A percentile compares a stretch with the other conserved stretches of the same genome.
phyloP scores from a whole-genome alignment of 2,329 filamentous ascomycete genomes.

The Arthrobotrys iridis region DNA sequence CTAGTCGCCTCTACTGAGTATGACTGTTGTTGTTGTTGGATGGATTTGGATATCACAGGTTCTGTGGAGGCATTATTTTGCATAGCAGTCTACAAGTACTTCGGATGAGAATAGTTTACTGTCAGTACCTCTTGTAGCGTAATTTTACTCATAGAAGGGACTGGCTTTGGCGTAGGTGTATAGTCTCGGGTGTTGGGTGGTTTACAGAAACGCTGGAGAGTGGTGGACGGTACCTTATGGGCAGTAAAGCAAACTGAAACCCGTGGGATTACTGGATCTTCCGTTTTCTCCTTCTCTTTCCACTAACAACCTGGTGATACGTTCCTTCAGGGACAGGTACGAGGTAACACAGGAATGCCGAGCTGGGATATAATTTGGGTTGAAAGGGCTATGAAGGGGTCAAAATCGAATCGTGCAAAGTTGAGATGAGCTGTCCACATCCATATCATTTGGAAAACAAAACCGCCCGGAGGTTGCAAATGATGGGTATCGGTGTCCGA shows the following conservation, averaged over 20 bases:
- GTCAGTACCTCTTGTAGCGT: background rate
- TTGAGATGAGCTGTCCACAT: conserved; percentile 54
- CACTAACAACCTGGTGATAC: conserved; percentile 28
- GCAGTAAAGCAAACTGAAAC: conserved; percentile 22
- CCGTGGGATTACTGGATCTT: background rate
- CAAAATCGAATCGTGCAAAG: conserved; percentile 54
- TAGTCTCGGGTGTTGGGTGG: conserved; percentile 3
- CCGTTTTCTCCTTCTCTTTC: conserved; percentile 4
- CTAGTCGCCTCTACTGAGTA: conserved; percentile 23
- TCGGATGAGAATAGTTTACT: background rate
- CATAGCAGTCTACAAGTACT: conserved; percentile 39
- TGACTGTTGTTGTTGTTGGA: conserved; percentile 45
- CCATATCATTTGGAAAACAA: conserved; percentile 53
- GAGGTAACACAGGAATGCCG: conserved; percentile 43
- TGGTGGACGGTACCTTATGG: conserved; percentile 17
- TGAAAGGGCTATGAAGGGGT: conserved; percentile 53
- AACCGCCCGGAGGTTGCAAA: conserved; percentile 23
- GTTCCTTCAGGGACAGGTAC: conserved; percentile 46
- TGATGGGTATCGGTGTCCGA: conserved; percentile 21
- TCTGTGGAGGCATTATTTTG: conserved; percentile 49
- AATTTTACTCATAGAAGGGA: background rate
- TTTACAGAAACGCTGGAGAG: background rate
- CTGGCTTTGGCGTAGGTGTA: background rate
- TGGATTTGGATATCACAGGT: conserved; percentile 33
- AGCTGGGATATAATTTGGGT: conserved; percentile 45